Base-by-base conservation (phyloP, 768 basidiomycete genomes). In the Lyophyllum decastes region DNA sequence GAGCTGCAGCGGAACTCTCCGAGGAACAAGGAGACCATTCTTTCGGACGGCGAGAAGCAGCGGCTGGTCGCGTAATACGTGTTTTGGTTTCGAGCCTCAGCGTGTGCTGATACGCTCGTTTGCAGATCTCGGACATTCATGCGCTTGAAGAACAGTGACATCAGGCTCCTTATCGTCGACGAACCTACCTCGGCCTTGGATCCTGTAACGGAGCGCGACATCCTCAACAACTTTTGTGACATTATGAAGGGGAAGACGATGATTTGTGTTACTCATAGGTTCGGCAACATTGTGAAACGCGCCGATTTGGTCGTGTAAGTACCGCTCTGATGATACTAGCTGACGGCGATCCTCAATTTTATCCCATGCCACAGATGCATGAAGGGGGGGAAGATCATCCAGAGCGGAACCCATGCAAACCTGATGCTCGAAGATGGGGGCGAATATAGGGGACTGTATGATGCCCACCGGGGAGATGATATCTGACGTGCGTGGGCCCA, bases 181-280 rank as follows among this genome's bases (percentile, higher is more conserved):
- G 85, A 87, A 64, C 84, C 85, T 0, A 84, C 77, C 38, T 83
- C 84, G 0, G 78, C 82, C 2, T 61, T 86, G 40, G 86, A 87
- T 52, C 77, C 87, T 9, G 68, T 79, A 44, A 80, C 76, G 0
- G 87, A 88, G 64, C 75, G 73, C 14, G 69, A 76, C 1, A 70
- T 87, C 11, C 76, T 85, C 52, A 61, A 73, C 16, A 68, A 70
- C 10, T 66, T 86, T 33, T 68, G 72, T 3, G 61, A 65, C 1
- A 60, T 65, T 25, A 73, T 79, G 4, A 63, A 69, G 12, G 82
- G 79, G 1, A 84, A 80, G 68, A 87, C 84, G 0, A 74, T 82
- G 68, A 69, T 88, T 12, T 76, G 84, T 43, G 82, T 85, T 7
- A 82, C 82, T 0, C 86, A 88, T 61, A 74, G 81, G 2, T 83